Percentiles rank a stretch among this genome's conserved stretches.
phyloP scores from a whole-genome alignment of 1,284 basidiomycete genomes.

The Microstroma glucosiphilum region DNA sequence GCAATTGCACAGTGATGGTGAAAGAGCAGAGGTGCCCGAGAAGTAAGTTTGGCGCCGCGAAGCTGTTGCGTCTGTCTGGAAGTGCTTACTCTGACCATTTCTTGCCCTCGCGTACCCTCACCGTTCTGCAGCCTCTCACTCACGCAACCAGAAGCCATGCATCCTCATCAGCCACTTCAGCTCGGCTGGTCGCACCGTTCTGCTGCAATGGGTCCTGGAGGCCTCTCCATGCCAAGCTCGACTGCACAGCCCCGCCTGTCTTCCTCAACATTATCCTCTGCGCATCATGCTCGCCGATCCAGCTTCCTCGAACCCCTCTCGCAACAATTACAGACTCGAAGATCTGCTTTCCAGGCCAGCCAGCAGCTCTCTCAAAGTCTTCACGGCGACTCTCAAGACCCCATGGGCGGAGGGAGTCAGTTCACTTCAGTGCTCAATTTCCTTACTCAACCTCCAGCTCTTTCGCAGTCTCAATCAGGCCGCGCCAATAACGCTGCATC shows the following conservation, averaged over 20 bases:
- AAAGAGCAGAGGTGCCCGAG: constrained; percentile 42
- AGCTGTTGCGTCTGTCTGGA: background rate
- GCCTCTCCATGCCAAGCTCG: constrained; percentile 8
- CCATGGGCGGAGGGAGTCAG: constrained; percentile 20
- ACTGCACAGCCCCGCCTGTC: background rate
- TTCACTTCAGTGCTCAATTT: constrained; percentile 43
- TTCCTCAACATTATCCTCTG: background rate
- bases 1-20: constrained; percentile 44
- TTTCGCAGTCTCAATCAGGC: constrained; percentile 11
- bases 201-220: background rate
- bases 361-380: too few relatives aligned
- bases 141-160: constrained; percentile 45
- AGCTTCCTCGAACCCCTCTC: constrained; percentile 22
- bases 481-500: constrained; percentile 21
- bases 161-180: constrained; percentile 11
- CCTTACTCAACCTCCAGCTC: constrained; percentile 3
- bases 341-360: constrained; percentile 19
- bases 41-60: constrained; percentile 7
- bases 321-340: constrained; percentile 28
- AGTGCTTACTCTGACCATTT: background rate
- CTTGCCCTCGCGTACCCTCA: too few relatives aligned
- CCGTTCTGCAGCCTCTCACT: constrained; percentile 24
- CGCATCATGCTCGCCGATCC: constrained; percentile 3
- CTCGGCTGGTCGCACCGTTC: background rate
- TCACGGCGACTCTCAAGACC: background rate